Base-by-base conservation (phyloP, 768 basidiomycete genomes). In the Arthromyces matolae region DNA sequence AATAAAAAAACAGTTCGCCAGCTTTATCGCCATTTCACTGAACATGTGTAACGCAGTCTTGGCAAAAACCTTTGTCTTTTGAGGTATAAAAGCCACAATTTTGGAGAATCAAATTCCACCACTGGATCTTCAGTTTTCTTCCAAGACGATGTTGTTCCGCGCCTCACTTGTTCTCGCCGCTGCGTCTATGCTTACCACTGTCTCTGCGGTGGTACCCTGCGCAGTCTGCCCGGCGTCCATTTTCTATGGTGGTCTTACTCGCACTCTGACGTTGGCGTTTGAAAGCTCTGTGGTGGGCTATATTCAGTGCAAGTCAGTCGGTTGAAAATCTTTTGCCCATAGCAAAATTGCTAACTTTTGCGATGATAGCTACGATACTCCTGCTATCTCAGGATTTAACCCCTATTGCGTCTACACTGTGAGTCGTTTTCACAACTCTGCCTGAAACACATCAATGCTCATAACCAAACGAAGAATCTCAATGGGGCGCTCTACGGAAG, bases 221-320 rank as follows among this genome's bases (percentile, higher is more conserved):
- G 51, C 45, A 8, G 22, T 43, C n/a, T 52, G 51, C 41, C 45
- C 51, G 3, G 38, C 51, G 8, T 46, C 51, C n/a, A 52, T 52
- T 14, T 43, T 52, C 24, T 46, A 32, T 31, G 25, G 27, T 19
- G 51, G 51, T 10, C 45, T 32, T 10, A 52, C 51, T 24, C 51
- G 51, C 4, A 36, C 45, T 24, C 31, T 52, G 25, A 52, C 51
- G 1, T 27, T 34, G 14, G 27, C 40, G 7, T 20, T 31, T 4
- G 35, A 47, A 20, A 39, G 42, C 45, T 38, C 49, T 4, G 29
- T 24, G 20, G 31, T 16, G 12, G 41, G 36, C 16, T 10, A 23
- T 5, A 38, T 34, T n/a, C 51, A 52, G 28, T 52, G 51, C 51
- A 52, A 52, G 51, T 52, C 29, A 42, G 51, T 52, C n/a, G n/a